A percentile compares a stretch with the other conserved stretches of the same genome.
phyloP scores from a whole-genome alignment of 352 stramenopile species.

The Pythium brachiatum region DNA sequence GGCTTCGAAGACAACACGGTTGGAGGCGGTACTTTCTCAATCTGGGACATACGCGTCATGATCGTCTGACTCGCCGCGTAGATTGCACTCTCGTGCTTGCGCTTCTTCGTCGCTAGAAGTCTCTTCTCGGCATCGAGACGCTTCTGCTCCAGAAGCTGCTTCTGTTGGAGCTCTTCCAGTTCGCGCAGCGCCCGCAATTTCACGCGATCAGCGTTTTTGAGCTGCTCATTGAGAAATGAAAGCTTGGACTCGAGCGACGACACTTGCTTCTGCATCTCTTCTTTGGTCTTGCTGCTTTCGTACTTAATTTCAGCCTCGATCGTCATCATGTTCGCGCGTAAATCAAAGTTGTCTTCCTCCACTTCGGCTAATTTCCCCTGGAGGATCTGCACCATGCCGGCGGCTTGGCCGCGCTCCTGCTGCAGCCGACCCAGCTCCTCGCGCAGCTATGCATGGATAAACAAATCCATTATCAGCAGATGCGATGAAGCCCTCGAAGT shows the following conservation, averaged over 20 bases:
- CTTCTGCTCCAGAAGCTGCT: conserved; percentile 56
- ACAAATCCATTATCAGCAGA: neutral
- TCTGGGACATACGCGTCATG: conserved; percentile 28
- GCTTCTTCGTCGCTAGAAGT: conserved; percentile 60
- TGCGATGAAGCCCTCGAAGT: neutral
- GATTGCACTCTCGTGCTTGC: conserved; percentile 51
- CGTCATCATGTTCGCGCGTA: conserved; percentile 46
- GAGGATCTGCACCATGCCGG: conserved; percentile 57
- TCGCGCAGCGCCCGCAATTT: conserved; percentile 50
- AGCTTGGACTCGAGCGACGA: conserved; percentile 56
- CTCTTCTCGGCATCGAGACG: conserved; percentile 61
- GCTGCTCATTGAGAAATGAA: conserved; percentile 44
- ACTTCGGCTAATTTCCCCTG: conserved; percentile 39
- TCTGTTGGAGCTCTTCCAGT: conserved; percentile 58
- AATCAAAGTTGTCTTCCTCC: conserved; percentile 66
- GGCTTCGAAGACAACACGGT: neutral
- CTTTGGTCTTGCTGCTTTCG: conserved; percentile 39
- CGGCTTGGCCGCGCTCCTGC: conserved; percentile 47
- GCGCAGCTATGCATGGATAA: conserved; percentile 24
- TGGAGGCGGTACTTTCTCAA: conserved; percentile 10
- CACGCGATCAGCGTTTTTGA: conserved; percentile 57
- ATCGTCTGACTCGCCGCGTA: conserved; percentile 52
- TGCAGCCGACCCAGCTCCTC: conserved; percentile 39
- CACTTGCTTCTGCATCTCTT: conserved; percentile 42
- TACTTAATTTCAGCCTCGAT: conserved; percentile 50